Percentiles rank a stretch among this genome's conserved stretches.
phyloP scores from a whole-genome alignment of 208 protist species.

The Leishmania lainsoni region DNA sequence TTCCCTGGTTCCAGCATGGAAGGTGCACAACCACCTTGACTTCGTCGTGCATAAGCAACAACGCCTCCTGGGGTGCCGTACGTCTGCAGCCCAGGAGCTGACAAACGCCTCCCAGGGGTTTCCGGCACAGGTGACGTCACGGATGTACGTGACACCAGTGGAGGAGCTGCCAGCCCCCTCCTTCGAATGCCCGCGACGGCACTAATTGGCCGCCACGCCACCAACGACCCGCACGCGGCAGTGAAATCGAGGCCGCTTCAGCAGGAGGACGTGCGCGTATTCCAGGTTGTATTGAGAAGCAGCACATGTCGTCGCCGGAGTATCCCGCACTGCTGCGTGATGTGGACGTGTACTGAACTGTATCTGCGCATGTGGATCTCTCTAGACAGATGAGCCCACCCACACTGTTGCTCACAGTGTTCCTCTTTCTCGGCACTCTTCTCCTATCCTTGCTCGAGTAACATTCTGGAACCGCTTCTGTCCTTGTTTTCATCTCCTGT shows the following conservation, averaged over 20 bases:
- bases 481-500: not conserved
- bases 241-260: not conserved
- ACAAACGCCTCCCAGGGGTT: conserved; percentile 12
- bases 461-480: not conserved
- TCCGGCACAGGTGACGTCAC: conserved; percentile 11
- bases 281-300: not conserved
- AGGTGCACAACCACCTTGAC: not conserved
- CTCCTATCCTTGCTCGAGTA: not conserved
- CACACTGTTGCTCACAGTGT: not conserved
- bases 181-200: not conserved
- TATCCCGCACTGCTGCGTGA: not conserved
- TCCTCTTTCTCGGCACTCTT: not conserved
- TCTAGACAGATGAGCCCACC: not conserved
- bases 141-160: conserved; percentile 19
- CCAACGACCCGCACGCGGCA: not conserved
- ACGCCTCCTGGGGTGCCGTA: not conserved
- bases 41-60: not conserved
- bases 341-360: not conserved
- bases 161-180: not conserved
- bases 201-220: not conserved
- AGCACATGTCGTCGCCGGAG: not conserved
- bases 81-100: not conserved
- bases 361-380: not conserved
- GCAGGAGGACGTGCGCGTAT: not conserved
- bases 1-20: not conserved